Conservation (phyloP, 2,329 filamentous ascomycete genomes). For the Scedosporium aurantiacum region DNA sequence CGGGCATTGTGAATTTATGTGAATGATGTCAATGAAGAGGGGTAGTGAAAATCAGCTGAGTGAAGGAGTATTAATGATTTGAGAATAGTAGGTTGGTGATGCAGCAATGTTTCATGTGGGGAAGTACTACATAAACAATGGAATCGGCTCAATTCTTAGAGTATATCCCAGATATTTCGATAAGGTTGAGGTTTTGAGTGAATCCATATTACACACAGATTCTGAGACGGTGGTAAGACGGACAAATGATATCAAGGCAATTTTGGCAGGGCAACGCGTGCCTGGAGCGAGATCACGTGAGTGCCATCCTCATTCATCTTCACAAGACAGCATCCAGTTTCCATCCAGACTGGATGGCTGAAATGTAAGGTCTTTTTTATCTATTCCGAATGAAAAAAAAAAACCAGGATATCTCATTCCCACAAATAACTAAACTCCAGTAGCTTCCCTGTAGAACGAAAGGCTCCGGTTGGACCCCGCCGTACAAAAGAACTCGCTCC, state of each 20-base stretch:
- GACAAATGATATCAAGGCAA: not conserved
- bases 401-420: not conserved
- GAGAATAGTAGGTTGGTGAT: not conserved
- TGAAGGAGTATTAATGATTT: not conserved
- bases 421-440: conserved; percentile 42
- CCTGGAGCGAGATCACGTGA: conserved; percentile 37
- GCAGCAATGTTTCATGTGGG: not conserved
- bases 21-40: not conserved
- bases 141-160: not conserved
- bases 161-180: conserved; percentile 12
- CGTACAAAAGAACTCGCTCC: conserved; percentile 63
- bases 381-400: not conserved
- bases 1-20: conserved; percentile 27
- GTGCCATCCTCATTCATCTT: not conserved
- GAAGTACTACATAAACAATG: not conserved
- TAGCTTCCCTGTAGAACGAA: conserved; percentile 77
- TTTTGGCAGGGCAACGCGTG: conserved; percentile 46
- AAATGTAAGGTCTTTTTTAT: not conserved
- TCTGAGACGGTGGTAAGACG: not conserved
- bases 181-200: not conserved
- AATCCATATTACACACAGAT: not conserved
- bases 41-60: not conserved
- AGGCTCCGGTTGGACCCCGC: conserved; percentile 67
- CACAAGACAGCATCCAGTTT: not conserved
- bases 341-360: not conserved